Evolutionary conservation across 2,329 filamentous ascomycete species (phyloP).

Genomic region (Davidsoniella australis): DNA sequence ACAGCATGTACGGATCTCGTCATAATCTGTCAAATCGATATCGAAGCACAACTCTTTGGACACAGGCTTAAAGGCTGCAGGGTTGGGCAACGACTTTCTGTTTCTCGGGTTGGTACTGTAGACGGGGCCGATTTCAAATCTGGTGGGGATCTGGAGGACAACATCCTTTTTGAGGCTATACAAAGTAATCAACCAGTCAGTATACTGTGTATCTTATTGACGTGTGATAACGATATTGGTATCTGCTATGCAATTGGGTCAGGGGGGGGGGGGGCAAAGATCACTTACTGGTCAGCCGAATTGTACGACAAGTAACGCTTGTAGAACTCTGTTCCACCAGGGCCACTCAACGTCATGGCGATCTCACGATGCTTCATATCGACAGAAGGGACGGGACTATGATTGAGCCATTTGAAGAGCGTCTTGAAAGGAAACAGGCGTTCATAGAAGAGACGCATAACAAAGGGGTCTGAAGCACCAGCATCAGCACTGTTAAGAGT

Average conservation of each 20-base stretch:
- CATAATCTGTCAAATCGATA: constrained; percentile 98
- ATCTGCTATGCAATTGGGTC: background rate
- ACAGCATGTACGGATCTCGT: constrained; percentile 91
- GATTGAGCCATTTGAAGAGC: constrained; percentile 96
- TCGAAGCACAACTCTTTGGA: constrained; percentile 95
- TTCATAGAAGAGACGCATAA: constrained; percentile 89
- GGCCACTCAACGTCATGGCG: constrained; percentile 77
- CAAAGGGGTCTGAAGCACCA: constrained; percentile 24
- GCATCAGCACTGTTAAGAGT: constrained; percentile 6
- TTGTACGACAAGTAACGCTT: constrained; percentile 67
- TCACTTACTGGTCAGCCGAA: constrained; percentile 33
- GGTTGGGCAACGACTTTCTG: constrained; percentile 69
- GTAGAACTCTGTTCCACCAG: constrained; percentile 46
- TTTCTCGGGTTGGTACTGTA: constrained; percentile 90
- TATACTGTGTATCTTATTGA: constrained; percentile 10
- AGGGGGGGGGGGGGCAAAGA: background rate
- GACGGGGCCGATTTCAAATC: constrained; percentile 97
- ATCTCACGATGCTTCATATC: constrained; percentile 93
- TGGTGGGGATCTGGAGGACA: constrained; percentile 68
- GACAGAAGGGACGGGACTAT: constrained; percentile 66
- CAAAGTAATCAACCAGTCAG: background rate
- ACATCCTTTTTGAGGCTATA: constrained; percentile 74
- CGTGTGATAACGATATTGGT: no score
- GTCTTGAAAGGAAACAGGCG: constrained; percentile 88
- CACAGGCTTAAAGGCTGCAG: constrained; percentile 66